Base-by-base conservation (phyloP, 805 yeast species). In the Vanderwaltozyma verrucispora region DNA sequence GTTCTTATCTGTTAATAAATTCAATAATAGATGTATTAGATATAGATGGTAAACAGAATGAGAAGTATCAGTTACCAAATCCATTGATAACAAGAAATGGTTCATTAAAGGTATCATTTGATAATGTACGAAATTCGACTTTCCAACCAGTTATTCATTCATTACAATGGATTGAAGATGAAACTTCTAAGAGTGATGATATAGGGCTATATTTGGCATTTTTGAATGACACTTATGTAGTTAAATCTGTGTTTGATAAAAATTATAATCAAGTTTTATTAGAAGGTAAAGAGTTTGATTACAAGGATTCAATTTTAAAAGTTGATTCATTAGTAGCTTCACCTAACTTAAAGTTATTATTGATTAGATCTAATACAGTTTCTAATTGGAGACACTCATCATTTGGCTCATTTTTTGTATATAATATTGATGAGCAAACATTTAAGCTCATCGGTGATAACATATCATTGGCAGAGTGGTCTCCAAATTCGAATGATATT, bases 141-240 rank as follows among this genome's bases (percentile, higher is more conserved):
- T 81, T 81, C 47, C 43, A 53, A 0, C 80, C 92, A 0, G 57
- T 62, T 13, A 58, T 50, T 35, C 71, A 73, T 43, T 56, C 70
- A 8, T 64, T 85, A 24, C 89, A 81, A 54, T 85, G 95, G 95
- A 72, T 84, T 32, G 63, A 59, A 14, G 63, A 64, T 16, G 74
- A 75, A 2, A 65, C 65, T 18, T 71, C 80, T 0, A 50, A 61
- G 9, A 44, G 47, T 11, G 60, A 72, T 43, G 88, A 80, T 53
- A 70, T 69, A 40, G 94, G 94, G 5, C 71, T 84, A 7, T 85
- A 71, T 53, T 69, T 82, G 21, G 69, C 72, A 1, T 62, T 63
- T 27, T 66, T 65, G 12, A 54, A 67, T 26, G 63, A 64, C 16
- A 59, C 63, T n/a, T 80, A 80, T 45, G 51, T 71, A 3, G 68